Evolutionary conservation across 257 asterid species (phyloP).

Genomic region (Lycium barbarum): DNA sequence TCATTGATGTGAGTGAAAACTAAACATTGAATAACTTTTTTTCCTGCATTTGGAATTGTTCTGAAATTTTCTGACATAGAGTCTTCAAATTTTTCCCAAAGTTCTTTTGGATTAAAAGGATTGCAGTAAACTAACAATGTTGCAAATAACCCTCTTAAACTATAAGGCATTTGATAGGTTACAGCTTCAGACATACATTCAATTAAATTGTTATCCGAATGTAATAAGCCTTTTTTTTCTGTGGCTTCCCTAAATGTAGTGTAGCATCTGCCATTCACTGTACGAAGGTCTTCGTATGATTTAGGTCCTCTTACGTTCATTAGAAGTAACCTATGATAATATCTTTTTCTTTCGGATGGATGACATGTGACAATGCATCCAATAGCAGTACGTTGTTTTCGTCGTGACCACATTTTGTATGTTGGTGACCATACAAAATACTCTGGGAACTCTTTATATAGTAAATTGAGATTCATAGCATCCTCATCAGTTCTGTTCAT

Average conservation of each 20-base stretch:
- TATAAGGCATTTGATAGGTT: constrained; percentile 6
- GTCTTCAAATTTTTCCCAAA: background rate
- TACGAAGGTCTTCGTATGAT: too few species aligned
- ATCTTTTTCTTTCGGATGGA: too few species aligned
- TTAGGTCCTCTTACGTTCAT: too few species aligned
- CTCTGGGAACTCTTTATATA: background rate
- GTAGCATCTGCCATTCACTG: too few species aligned
- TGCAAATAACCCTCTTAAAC: background rate
- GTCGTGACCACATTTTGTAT: background rate
- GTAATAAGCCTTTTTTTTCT: too few species aligned
- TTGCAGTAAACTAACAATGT: background rate
- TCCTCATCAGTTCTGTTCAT: background rate
- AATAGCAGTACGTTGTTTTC: background rate
- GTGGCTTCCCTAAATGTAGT: too few species aligned
- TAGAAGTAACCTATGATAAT: too few species aligned
- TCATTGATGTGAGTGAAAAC: background rate
- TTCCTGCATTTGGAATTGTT: background rate
- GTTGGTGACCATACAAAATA: background rate
- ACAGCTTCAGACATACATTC: background rate
- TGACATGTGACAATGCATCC: too few species aligned
- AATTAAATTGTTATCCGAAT: background rate
- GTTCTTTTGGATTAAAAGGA: background rate
- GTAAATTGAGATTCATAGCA: background rate
- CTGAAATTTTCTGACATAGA: background rate
- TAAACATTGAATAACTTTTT: background rate